Base-by-base conservation (phyloP, 2,329 filamentous ascomycete genomes). In the Aspergillus tanneri region DNA sequence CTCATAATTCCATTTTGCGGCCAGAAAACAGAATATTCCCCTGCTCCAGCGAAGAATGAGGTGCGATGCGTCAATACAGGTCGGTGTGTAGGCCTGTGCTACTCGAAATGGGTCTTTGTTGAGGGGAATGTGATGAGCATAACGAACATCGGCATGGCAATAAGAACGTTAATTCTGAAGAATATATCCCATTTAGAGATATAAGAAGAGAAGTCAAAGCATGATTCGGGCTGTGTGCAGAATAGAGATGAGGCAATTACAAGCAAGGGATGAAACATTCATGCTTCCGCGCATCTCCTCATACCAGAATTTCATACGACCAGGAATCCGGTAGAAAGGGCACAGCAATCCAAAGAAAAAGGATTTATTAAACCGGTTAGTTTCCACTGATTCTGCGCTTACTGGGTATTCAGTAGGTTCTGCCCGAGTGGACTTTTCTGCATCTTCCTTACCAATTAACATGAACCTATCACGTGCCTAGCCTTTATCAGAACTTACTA, bases 371-470 rank as follows among this genome's bases (percentile, higher is more conserved):
- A 24, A 38, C 3, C n/a, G n/a, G n/a, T n/a, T n/a, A 7, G 24
- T 36, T 18, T 32, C 14, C 16, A 21, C 22, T 11, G 19, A 27
- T 5, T 22, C 34, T 12, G 8, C 30, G 24, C 72, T 56, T 68
- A 88, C 86, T 75, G 80, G 1, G 84, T 86, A 62, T 95, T 95
- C 90, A 90, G 95, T 3, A 85, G 75, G 65, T 89, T 81, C 65
- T 95, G 90, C n/a, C n/a, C n/a, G n/a, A n/a, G n/a, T 0, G 88
- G 89, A 14, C 84, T 85, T 71, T 95, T 95, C 54, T 95, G 89
- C 67, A 95, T 95, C 49, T 77, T 74, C 12, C 73, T 73, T 2
- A 90, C 90, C 1, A n/a, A n/a, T n/a, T n/a, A n/a, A n/a, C n/a
- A n/a, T n/a, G n/a, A n/a, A n/a, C n/a, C n/a, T n/a, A n/a, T n/a